Percentiles rank a stretch among this genome's conserved stretches.
Conservation (phyloP, 768 basidiomycete genomes). For the Suillus spraguei region DNA sequence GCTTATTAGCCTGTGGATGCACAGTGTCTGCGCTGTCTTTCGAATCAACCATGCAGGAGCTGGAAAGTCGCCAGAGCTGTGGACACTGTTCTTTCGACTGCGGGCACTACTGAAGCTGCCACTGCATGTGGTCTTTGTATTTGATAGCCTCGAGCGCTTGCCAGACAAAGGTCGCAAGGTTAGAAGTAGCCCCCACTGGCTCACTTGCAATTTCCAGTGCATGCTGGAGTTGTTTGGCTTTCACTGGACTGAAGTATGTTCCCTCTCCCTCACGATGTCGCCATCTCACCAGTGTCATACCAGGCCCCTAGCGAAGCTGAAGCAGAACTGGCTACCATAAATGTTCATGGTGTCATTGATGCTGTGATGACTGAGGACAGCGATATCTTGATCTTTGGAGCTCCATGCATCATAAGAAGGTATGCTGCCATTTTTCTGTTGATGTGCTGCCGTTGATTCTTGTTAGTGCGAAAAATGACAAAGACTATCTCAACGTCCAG, state of each 20-base stretch:
- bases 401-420: no score
- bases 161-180: no score
- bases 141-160: no score
- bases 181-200: no score
- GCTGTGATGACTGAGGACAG: neutral
- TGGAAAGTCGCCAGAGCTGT: neutral
- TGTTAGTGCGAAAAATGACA: no score
- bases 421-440: no score
- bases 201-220: no score
- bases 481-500: no score
- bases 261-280: neutral
- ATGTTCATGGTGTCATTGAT: neutral
- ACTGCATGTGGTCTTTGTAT: no score
- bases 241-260: neutral
- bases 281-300: neutral
- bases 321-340: neutral
- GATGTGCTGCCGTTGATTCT: no score
- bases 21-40: neutral
- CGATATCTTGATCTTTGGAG: neutral
- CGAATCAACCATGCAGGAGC: neutral
- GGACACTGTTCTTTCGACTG: neutral
- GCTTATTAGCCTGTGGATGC: neutral
- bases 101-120: no score
- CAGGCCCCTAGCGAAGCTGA: neutral
- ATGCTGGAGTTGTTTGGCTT: neutral